Base-by-base conservation (phyloP, 768 basidiomycete species). In the Pleurotus sapidus region DNA sequence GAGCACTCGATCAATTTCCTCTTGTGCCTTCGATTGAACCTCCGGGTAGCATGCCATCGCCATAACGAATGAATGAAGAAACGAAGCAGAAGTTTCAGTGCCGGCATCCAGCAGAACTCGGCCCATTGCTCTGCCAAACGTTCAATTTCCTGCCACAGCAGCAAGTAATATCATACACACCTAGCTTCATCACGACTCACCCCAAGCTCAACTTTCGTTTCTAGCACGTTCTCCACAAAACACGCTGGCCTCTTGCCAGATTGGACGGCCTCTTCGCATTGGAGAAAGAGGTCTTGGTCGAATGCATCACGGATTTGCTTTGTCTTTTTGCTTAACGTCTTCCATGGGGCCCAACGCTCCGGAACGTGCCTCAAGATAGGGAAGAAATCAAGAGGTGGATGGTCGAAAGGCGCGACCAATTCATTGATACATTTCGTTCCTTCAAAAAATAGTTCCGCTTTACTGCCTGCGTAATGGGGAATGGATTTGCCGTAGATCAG, bases 221-320 rank as follows among this genome's bases (percentile, higher is more conserved):
- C 23, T n/a, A 61, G 17, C 7, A 61, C 27, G 8, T 61, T 58
- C 57, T 73, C 72, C 61, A 71, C 60, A 59, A 59, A 61, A 64
- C 67, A 47, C 55, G 63, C 57, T 56, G 68, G 51, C 39, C 34
- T 49, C 43, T 60, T 58, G 11, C 68, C 70, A n/a, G 56, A 62
- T 30, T 37, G 27, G 12, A 61, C 14, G 7, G 57, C 34, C 7
- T 61, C 43, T 39, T 55, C 45, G 24, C 50, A 43, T 27, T 53
- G 30, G 37, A 25, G 25, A 17, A 63, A 39, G 24, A 56, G 37
- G 18, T 40, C 38, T 24, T 38, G 40, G 43, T 57, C 61, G 1
- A 60, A 24, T 6, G 30, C 30, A 18, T 49, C 18, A 20, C 58
- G 61, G 9, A 58, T 20, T 18, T 27, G 25, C 48, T 56, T 47